Conservation (phyloP, 2,329 filamentous ascomycete species). For the Mycosphaerelloides madeirae region DNA sequence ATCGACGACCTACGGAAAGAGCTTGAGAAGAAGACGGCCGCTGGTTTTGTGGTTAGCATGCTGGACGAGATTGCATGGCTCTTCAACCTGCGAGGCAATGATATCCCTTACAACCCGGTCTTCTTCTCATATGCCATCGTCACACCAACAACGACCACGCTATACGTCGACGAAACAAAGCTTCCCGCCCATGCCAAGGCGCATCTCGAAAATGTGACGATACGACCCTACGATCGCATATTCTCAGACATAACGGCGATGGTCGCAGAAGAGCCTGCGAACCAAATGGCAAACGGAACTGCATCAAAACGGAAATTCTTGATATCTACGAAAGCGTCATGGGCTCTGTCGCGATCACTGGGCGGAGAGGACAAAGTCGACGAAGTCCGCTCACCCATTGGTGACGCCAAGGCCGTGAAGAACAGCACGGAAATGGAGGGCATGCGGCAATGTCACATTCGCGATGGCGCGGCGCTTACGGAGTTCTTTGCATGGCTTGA, state of each 20-base stretch:
- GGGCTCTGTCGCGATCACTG: conserved; percentile 81
- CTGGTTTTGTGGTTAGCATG: conserved; percentile 87
- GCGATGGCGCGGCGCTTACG: conserved; percentile 84
- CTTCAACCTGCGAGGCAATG: conserved; percentile 92
- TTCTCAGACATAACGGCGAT: conserved; percentile 72
- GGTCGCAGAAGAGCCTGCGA: conserved; percentile 38
- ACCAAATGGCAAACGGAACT: conserved; percentile 7
- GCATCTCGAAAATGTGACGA: conserved; percentile 66
- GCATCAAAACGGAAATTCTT: conserved; percentile 59
- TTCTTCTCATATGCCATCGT: conserved; percentile 96
- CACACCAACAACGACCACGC: conserved; percentile 67
- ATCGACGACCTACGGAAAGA: conserved; percentile 84
- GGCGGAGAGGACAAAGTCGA: conserved; percentile 83
- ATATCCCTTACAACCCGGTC: conserved; percentile 96
- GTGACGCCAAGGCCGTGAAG: conserved; percentile 90
- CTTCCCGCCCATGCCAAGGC: conserved; percentile 62
- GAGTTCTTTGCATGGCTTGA: conserved; percentile 98
- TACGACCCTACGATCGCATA: conserved; percentile 78
- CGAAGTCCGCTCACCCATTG: conserved; percentile 79
- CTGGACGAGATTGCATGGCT: conserved; percentile 97
- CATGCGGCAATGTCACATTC: conserved; percentile 89
- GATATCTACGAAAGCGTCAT: conserved; percentile 84
- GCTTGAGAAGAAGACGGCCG: conserved; percentile 80
- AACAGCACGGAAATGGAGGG: conserved; percentile 84
- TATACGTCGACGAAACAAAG: conserved; percentile 82